phyloP scores from a whole-genome alignment of 106 monocot species.

The Narthecium ossifragum region DNA sequence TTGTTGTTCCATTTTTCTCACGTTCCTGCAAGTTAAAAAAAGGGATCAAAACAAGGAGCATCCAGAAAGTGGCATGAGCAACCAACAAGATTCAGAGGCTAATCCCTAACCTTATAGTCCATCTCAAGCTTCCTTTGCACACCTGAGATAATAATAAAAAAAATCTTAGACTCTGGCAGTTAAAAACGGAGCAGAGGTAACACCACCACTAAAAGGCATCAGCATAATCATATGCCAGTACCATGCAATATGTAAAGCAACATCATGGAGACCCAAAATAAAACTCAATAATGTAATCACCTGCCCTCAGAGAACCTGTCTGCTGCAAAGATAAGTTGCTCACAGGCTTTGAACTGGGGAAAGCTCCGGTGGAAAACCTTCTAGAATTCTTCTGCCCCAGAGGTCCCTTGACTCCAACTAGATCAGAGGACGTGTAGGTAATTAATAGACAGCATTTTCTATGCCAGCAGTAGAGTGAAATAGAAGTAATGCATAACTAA shows the following conservation, averaged over 20 bases:
- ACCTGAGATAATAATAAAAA: constrained; percentile 24
- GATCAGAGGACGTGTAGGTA: too few species aligned
- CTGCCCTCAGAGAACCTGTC: constrained; percentile 27
- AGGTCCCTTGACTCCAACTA: constrained; percentile 27
- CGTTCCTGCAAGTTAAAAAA: not conserved
- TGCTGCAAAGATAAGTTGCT: constrained; percentile 29
- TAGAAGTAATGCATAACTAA: too few species aligned
- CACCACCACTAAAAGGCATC: too few species aligned
- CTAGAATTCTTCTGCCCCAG: constrained; percentile 25
- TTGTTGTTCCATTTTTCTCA: not conserved
- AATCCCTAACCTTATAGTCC: constrained; percentile 35
- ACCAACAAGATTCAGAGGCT: not conserved
- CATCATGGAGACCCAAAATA: not conserved
- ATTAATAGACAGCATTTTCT: too few species aligned
- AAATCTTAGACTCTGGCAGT: too few species aligned
- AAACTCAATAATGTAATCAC: constrained; percentile 9
- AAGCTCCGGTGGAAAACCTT: constrained; percentile 48
- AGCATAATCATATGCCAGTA: too few species aligned
- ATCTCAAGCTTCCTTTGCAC: constrained; percentile 64
- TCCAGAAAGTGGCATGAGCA: too few species aligned
- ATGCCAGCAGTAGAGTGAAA: not conserved
- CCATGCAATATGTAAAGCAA: too few species aligned
- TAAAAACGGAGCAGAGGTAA: too few species aligned
- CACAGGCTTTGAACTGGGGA: constrained; percentile 26
- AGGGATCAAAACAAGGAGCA: too few species aligned